Conservation (phyloP, 345 rosid genomes). For the Arabidopsis suecica region DNA sequence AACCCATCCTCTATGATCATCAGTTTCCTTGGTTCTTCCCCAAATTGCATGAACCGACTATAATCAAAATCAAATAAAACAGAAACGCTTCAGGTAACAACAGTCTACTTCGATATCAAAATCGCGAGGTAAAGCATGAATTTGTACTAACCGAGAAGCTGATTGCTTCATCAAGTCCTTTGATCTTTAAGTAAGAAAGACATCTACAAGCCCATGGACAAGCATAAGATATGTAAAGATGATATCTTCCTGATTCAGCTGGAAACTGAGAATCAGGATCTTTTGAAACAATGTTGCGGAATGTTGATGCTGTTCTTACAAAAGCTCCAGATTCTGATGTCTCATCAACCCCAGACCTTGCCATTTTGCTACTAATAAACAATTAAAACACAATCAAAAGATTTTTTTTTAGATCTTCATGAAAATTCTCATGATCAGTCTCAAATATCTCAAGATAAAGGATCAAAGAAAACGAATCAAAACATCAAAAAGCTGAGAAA, state of each 20-base stretch:
- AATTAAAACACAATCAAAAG: neutral
- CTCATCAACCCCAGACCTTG: slow-evolving; percentile 80
- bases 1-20: slow-evolving; percentile 95
- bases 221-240: slow-evolving; percentile 90
- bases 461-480: slow-evolving; percentile 5
- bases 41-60: slow-evolving; percentile 83
- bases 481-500: neutral
- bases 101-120: neutral
- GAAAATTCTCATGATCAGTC: neutral
- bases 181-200: slow-evolving; percentile 77
- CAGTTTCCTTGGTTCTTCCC: slow-evolving; percentile 84
- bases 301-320: slow-evolving; percentile 78
- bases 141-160: slow-evolving; percentile 66
- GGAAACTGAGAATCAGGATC: slow-evolving; percentile 69
- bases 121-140: neutral
- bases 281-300: slow-evolving; percentile 67
- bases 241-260: slow-evolving; percentile 85
- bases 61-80: slow-evolving; percentile 36
- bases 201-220: slow-evolving; percentile 98
- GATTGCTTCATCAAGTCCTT: slow-evolving; percentile 82
- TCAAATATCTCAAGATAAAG: neutral
- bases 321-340: slow-evolving; percentile 81
- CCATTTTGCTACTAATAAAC: slow-evolving; percentile 49
- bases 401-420: neutral
- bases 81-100: neutral